Evolutionary conservation across 1,284 basidiomycete species (phyloP).

Genomic region (Agroathelia rolfsii): DNA sequence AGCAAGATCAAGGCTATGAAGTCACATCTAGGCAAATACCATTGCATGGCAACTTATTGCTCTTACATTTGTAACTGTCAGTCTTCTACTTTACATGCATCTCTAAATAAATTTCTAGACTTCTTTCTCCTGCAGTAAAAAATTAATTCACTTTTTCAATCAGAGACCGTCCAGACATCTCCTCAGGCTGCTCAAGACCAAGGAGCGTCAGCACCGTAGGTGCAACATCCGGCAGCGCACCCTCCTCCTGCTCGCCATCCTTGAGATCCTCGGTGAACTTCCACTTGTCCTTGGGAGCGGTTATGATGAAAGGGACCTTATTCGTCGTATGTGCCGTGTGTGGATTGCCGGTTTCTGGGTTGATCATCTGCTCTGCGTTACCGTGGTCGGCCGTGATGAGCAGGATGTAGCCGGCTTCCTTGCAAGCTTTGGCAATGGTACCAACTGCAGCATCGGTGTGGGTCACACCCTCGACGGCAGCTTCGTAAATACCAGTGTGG

Average conservation of each 20-base stretch:
- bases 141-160: no score
- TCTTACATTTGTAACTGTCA: no score
- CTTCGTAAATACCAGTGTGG: slow-evolving; percentile 83
- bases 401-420: slow-evolving; percentile 77
- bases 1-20: no score
- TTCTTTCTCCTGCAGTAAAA: no score
- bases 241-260: slow-evolving; percentile 48
- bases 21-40: no score
- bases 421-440: slow-evolving; percentile 75
- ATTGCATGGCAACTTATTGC: no score
- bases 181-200: no score
- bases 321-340: slow-evolving; percentile 84
- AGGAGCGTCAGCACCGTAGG: slow-evolving; percentile 75
- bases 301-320: slow-evolving; percentile 74
- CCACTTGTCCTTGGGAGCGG: slow-evolving; percentile 43
- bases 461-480: slow-evolving; percentile 76
- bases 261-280: slow-evolving; percentile 39
- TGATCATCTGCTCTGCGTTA: slow-evolving; percentile 88
- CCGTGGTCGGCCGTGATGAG: slow-evolving; percentile 89
- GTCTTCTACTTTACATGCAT: no score
- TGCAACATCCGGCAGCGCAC: slow-evolving; percentile 80
- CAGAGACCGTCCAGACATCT: no score
- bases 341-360: slow-evolving; percentile 71
- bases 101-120: no score
- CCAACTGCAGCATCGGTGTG: slow-evolving; percentile 81